Conservation (phyloP, 192 early-diverging fungal genomes). For the Chytriomyces sp. region DNA sequence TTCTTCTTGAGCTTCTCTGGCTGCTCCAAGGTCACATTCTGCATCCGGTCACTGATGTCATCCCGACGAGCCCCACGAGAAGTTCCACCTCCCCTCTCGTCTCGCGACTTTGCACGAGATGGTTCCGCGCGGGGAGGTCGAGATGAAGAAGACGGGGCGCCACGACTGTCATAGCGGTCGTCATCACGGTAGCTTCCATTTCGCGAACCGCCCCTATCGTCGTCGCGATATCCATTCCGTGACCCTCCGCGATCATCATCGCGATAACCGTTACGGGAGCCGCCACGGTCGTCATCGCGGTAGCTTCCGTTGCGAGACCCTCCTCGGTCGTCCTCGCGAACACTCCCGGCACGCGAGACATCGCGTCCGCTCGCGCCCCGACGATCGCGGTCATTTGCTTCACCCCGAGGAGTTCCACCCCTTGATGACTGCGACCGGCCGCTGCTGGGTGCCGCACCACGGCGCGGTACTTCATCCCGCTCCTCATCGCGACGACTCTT, state of each 20-base stretch:
- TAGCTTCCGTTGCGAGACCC: not conserved
- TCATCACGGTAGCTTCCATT: conserved; percentile 4
- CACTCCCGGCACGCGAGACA: not conserved
- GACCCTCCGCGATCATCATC: not conserved
- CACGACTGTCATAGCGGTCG: not conserved
- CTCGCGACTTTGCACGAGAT: not conserved
- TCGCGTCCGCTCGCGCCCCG: not conserved
- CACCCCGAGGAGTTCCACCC: not conserved
- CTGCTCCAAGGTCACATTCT: not conserved
- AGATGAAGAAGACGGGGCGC: not conserved
- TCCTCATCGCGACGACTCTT: not conserved
- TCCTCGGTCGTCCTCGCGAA: too few relatives aligned
- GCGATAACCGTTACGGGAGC: not conserved
- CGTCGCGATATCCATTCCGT: not conserved
- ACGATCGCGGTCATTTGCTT: not conserved
- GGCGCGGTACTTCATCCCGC: not conserved
- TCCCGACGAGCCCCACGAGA: conserved; percentile 9
- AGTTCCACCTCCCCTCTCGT: not conserved
- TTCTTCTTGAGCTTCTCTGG: conserved; percentile 29
- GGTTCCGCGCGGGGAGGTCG: not conserved
- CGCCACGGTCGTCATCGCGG: not conserved
- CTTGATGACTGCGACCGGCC: too few relatives aligned
- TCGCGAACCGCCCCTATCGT: not conserved
- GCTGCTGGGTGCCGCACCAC: not conserved
- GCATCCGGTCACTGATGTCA: conserved; percentile 12